These are phyloP conservation scores for Sphaceloma murrayae DNA, from an alignment of 2,329 filamentous ascomycete genomes.

Conservation along the genomic window DNA sequence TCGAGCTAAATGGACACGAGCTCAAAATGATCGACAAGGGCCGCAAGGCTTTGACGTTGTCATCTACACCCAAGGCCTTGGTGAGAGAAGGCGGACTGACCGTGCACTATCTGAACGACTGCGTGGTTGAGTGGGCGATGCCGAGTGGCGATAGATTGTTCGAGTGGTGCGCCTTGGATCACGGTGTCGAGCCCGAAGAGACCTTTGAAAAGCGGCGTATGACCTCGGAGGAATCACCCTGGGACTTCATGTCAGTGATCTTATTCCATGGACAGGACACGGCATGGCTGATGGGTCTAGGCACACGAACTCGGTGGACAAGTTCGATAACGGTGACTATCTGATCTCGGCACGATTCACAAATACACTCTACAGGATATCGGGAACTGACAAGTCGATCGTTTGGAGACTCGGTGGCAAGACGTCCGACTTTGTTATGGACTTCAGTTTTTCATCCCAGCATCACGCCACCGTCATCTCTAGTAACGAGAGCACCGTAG, in stretches of 20 bases:
- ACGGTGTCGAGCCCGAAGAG: slow-evolving; percentile 28
- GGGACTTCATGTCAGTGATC: slow-evolving; percentile 10
- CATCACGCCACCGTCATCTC: background rate
- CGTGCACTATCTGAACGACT: slow-evolving; percentile 26
- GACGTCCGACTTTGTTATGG: background rate
- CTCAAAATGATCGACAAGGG: slow-evolving; percentile 29
- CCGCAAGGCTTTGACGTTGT: slow-evolving; percentile 19
- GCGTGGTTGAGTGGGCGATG: slow-evolving; percentile 30
- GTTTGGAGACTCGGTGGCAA: background rate
- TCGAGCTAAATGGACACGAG: slow-evolving; percentile 33
- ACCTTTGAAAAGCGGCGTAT: slow-evolving; percentile 29
- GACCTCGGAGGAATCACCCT: background rate
- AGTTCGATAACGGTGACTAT: background rate
- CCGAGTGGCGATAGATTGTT: slow-evolving; percentile 27
- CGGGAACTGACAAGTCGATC: background rate
- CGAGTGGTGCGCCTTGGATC: slow-evolving; percentile 27
- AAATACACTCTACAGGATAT: background rate
- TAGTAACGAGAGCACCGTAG: background rate
- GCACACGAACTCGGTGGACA: background rate
- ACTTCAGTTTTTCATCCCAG: background rate
- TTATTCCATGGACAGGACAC: background rate
- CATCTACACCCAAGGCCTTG: slow-evolving; percentile 10
- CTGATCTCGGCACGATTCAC: background rate
- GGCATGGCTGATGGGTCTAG: background rate
- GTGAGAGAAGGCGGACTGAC: slow-evolving; percentile 24